phyloP scores from a whole-genome alignment of 495 filamentous ascomycete genomes.

The Neurospora tetrasperma region DNA sequence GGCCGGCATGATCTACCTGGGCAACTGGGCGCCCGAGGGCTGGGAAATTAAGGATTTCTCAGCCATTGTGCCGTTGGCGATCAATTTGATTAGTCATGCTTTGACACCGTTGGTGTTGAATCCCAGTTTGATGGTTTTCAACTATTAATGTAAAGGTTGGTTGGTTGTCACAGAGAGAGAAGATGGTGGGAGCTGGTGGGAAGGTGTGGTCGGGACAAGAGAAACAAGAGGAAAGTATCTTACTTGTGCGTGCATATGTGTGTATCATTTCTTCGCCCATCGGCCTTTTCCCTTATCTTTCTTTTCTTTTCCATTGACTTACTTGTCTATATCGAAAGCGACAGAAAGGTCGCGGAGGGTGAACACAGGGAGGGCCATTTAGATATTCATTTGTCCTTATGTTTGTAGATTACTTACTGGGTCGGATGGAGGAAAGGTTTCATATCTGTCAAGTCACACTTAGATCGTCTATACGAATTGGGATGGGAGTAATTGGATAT shows the following conservation, averaged over 20 bases:
- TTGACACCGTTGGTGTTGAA: conserved; percentile 59
- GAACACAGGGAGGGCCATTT: not conserved
- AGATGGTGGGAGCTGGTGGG: not conserved
- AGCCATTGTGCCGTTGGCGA: conserved; percentile 61
- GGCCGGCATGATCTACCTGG: conserved; percentile 53
- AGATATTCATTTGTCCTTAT: not conserved
- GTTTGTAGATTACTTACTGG: not conserved
- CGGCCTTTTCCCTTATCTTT: not conserved
- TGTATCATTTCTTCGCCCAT: not conserved
- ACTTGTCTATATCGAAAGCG: not conserved
- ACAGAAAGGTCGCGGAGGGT: not conserved
- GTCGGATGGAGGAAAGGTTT: not conserved
- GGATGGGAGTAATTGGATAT: not conserved
- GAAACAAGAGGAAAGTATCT: not conserved
- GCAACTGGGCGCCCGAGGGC: conserved; percentile 45
- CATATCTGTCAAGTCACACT: not conserved
- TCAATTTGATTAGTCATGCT: conserved; percentile 52
- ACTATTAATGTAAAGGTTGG: conserved; percentile 36
- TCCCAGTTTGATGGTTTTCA: conserved; percentile 66
- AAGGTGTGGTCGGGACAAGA: not conserved
- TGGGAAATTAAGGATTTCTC: conserved; percentile 63
- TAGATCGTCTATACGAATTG: not conserved
- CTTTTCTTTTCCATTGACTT: too few relatives aligned
- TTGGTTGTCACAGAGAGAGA: not conserved
- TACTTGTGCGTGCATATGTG: not conserved